Evolutionary conservation across 2,329 filamentous ascomycete genomes (phyloP).

Genomic region (Zymoseptoria brevis): DNA sequence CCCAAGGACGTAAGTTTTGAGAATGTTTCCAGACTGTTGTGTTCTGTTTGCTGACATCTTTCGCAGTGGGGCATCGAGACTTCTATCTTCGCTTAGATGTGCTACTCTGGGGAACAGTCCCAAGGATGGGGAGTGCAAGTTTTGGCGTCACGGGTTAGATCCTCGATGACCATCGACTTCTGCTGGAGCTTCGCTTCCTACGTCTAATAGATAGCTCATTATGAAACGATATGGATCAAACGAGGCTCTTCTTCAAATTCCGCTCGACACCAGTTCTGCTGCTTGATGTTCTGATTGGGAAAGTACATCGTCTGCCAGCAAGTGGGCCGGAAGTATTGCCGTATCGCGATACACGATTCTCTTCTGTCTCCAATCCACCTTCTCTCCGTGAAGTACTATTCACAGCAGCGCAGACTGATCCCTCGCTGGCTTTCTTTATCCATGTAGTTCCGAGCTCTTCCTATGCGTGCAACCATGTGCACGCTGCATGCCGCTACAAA

Average conservation of each 20-base stretch:
- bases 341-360: not conserved
- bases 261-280: too few species aligned
- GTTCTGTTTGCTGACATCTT: conserved; percentile 21
- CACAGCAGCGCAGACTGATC: too few species aligned
- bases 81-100: conserved; percentile 8
- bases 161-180: not conserved
- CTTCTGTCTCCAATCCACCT: not conserved
- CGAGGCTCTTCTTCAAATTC: not conserved
- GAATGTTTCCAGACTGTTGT: not conserved
- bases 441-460: not conserved
- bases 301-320: not conserved
- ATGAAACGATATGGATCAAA: not conserved
- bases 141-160: not conserved
- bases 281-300: not conserved
- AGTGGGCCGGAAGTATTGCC: not conserved
- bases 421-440: not conserved
- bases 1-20: conserved; percentile 54
- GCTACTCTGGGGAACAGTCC: not conserved
- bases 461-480: not conserved
- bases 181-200: not conserved
- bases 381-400: not conserved
- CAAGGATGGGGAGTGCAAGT: not conserved
- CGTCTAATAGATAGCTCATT: not conserved
- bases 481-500: not conserved
- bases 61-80: conserved; percentile 8